These are phyloP conservation scores for Cyberlindnera meyerae DNA, from an alignment of 805 yeast genomes.

Conservation along the genomic window DNA sequence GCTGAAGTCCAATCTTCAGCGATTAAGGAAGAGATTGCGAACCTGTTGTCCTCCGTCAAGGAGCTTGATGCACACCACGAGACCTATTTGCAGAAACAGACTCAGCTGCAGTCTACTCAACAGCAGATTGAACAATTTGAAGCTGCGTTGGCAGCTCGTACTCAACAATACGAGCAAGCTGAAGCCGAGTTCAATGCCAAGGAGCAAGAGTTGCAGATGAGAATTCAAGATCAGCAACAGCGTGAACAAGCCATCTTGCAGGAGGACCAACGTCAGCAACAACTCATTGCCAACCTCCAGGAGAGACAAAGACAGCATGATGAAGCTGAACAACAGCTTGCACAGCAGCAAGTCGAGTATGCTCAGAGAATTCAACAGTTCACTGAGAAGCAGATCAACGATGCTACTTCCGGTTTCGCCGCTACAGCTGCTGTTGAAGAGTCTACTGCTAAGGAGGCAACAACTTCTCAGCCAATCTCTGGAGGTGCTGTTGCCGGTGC, in stretches of 20 bases:
- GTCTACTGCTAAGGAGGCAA: slow-evolving; percentile 9
- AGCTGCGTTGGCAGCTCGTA: slow-evolving; percentile 30
- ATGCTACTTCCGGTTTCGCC: slow-evolving; percentile 23
- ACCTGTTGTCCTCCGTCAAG: slow-evolving; percentile 26
- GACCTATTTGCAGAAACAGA: slow-evolving; percentile 32
- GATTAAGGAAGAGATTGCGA: slow-evolving; percentile 38
- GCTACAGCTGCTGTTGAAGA: slow-evolving; percentile 1
- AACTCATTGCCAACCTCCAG: slow-evolving; percentile 31
- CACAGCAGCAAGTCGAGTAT: slow-evolving; percentile 33
- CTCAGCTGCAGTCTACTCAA: slow-evolving; percentile 27
- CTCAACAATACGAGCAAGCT: slow-evolving; percentile 18
- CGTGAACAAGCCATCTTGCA: slow-evolving; percentile 33
- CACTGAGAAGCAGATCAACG: slow-evolving; percentile 35
- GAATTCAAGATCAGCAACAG: slow-evolving; percentile 31
- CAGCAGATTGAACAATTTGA: slow-evolving; percentile 33
- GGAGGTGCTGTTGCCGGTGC: slow-evolving; percentile 22
- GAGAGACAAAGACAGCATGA: slow-evolving; percentile 34
- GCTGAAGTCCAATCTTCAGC: slow-evolving; percentile 45
- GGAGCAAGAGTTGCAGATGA: slow-evolving; percentile 29
- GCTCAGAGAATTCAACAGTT: slow-evolving; percentile 36
- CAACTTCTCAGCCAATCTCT: slow-evolving; percentile 18
- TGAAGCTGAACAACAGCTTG: slow-evolving; percentile 36
- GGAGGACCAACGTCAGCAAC: slow-evolving; percentile 33
- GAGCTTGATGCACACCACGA: slow-evolving; percentile 37
- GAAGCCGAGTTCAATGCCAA: slow-evolving; percentile 16